Evolutionary conservation across 1,284 basidiomycete genomes (phyloP).

Genomic region (Irpex lacteus): DNA sequence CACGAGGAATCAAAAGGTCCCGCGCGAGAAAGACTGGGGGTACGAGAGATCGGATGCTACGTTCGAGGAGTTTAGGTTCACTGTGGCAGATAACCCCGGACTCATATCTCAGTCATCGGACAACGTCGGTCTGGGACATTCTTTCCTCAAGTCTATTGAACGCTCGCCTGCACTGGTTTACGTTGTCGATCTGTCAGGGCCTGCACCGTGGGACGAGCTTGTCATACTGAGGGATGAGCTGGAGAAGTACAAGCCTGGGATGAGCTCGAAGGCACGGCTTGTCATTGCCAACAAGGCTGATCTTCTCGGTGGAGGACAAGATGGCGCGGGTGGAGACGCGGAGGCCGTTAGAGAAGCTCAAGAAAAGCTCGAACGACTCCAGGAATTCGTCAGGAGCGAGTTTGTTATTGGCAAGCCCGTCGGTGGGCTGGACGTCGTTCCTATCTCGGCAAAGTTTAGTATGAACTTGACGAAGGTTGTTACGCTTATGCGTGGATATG

Average conservation of each 20-base stretch:
- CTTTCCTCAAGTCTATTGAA: constrained; percentile 92
- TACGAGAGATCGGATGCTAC: constrained; percentile 18
- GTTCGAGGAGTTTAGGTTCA: constrained; percentile 82
- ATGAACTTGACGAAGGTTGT: constrained; percentile 75
- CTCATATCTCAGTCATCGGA: constrained; percentile 83
- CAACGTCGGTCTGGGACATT: constrained; percentile 91
- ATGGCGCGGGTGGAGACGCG: constrained; percentile 36
- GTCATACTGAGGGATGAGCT: constrained; percentile 74
- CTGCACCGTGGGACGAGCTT: constrained; percentile 77
- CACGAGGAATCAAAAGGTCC: constrained; percentile 47
- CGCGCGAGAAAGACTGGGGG: constrained; percentile 5
- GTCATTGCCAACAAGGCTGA: constrained; percentile 97
- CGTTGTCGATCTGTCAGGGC: constrained; percentile 83
- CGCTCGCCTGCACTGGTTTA: constrained; percentile 88
- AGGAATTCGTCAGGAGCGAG: constrained; percentile 51
- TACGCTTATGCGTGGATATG: constrained; percentile 59
- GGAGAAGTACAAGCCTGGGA: constrained; percentile 80
- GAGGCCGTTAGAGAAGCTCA: constrained; percentile 52
- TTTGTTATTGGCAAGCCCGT: constrained; percentile 31
- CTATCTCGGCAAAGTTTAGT: constrained; percentile 79
- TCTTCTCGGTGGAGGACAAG: constrained; percentile 43
- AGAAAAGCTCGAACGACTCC: constrained; percentile 52
- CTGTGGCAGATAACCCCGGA: constrained; percentile 97
- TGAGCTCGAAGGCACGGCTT: constrained; percentile 74
- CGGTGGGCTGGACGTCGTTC: constrained; percentile 61